Percentiles rank a stretch among this genome's conserved stretches.
phyloP scores from a whole-genome alignment of 805 yeast species.

The Middelhovenomyces tepae region DNA sequence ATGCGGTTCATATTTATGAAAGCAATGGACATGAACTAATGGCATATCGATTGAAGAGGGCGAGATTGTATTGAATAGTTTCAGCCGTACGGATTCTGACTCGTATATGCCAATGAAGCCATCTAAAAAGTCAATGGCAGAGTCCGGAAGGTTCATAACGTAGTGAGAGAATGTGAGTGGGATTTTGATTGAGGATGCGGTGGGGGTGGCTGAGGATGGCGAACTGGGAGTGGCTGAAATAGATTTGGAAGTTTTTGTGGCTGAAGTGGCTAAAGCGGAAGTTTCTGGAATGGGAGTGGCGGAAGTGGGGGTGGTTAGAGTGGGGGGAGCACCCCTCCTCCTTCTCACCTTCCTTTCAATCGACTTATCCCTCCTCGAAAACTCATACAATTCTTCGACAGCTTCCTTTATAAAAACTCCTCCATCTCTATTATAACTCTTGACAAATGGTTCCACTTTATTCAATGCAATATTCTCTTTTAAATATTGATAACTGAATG shows the following conservation, averaged over 20 bases:
- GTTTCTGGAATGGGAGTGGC: no score
- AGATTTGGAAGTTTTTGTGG: no score
- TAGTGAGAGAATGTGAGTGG: conserved; percentile 57
- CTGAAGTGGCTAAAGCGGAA: no score
- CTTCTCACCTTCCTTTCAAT: no score
- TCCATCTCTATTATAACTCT: conserved; percentile 70
- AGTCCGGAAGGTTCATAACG: conserved; percentile 94
- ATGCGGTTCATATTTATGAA: conserved; percentile 74
- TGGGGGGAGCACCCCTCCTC: no score
- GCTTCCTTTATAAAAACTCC: conserved; percentile 65
- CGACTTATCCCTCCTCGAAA: conserved; percentile 28
- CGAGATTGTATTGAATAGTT: conserved; percentile 10
- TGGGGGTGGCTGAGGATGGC: conserved; percentile 1
- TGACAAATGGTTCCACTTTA: conserved; percentile 50
- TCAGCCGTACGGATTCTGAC: conserved; percentile 19
- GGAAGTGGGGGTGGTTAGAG: no score
- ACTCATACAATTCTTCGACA: conserved; percentile 41
- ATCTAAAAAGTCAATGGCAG: conserved; percentile 75
- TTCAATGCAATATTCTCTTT: conserved; percentile 54
- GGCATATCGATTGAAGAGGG: conserved; percentile 37
- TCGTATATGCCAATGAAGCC: conserved; percentile 68
- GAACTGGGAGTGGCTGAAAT: conserved; percentile 5
- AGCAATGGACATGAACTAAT: conserved; percentile 81
- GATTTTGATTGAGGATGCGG: conserved; percentile 22
- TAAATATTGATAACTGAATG: conserved; percentile 70